These are phyloP conservation scores for Eragrostis nindensis DNA, from an alignment of 176 grass and related monocot genomes.

Conservation along the genomic window DNA sequence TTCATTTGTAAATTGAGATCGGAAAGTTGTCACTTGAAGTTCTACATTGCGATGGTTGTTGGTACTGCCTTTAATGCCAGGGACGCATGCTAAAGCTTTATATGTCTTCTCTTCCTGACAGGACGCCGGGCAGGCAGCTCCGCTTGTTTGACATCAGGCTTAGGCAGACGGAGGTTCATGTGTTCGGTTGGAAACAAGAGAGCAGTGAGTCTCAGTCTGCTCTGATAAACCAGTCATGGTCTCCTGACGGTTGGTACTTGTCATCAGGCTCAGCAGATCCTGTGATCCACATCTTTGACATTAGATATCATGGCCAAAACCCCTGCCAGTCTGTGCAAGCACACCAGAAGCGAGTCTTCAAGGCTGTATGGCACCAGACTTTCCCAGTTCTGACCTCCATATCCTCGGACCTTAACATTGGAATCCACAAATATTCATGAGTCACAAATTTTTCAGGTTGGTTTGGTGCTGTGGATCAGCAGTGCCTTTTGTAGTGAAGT, in stretches of 20 bases:
- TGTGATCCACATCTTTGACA: constrained; percentile 92
- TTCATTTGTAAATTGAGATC: background rate
- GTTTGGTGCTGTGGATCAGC: background rate
- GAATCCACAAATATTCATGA: constrained; percentile 73
- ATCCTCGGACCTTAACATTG: constrained; percentile 93
- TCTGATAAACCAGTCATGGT: constrained; percentile 96
- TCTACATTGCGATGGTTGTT: background rate
- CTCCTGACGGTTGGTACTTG: constrained; percentile 76
- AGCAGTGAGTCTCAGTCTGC: constrained; percentile 94
- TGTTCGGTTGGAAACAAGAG: constrained; percentile 91
- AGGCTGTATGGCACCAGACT: constrained; percentile 86
- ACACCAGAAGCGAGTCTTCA: constrained; percentile 93
- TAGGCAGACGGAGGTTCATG: constrained; percentile 79
- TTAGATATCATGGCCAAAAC: constrained; percentile 59
- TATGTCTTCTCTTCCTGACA: constrained; percentile 41
- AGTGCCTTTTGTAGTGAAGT: constrained; percentile 11
- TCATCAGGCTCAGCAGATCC: constrained; percentile 92
- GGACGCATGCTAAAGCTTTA: background rate
- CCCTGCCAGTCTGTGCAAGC: constrained; percentile 88
- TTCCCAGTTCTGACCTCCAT: constrained; percentile 83
- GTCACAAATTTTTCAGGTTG: background rate
- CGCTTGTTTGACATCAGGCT: constrained; percentile 83
- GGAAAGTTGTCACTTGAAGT: background rate
- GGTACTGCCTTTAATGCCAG: background rate
- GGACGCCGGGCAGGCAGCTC: constrained; percentile 74